phyloP scores from a whole-genome alignment of 2,329 filamentous ascomycete genomes.

The Simplicillium sp. region DNA sequence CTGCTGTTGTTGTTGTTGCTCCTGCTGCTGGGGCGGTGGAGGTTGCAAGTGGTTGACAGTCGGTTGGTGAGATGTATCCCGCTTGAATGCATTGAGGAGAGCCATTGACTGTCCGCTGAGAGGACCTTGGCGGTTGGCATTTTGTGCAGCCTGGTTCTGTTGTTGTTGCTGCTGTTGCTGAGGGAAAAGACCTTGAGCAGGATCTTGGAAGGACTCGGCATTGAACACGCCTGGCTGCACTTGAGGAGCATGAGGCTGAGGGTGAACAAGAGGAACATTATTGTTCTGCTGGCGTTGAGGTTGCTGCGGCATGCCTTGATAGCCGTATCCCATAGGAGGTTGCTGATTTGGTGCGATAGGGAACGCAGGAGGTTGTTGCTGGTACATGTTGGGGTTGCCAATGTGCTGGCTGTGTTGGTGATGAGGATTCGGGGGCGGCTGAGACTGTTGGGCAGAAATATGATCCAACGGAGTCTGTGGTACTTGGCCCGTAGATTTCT shows the following conservation, averaged over 20 bases:
- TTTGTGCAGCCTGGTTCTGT: constrained; percentile 14
- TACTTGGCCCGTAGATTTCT: constrained; percentile 14
- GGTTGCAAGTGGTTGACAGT: constrained; percentile 1
- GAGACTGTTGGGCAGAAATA: constrained; percentile 34
- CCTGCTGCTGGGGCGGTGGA: neutral
- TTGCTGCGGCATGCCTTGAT: constrained; percentile 7
- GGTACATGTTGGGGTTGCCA: constrained; percentile 23
- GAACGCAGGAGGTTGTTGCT: constrained; percentile 27
- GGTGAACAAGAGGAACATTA: constrained; percentile 21
- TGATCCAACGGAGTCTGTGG: constrained; percentile 48
- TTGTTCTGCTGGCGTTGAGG: constrained; percentile 10
- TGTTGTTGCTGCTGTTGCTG: constrained; percentile 13
- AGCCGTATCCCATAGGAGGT: constrained; percentile 9
- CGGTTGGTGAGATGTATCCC: constrained; percentile 10
- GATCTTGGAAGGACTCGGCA: constrained; percentile 15
- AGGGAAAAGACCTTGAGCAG: constrained; percentile 7
- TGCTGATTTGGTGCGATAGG: constrained; percentile 19
- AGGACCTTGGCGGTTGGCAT: constrained; percentile 10
- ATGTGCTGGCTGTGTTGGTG: constrained; percentile 36
- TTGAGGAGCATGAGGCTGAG: constrained; percentile 45
- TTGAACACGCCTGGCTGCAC: constrained; percentile 44
- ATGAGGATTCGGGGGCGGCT: constrained; percentile 46
- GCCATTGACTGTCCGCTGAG: constrained; percentile 32
- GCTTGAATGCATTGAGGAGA: constrained; percentile 35
- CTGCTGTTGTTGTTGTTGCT: constrained; percentile 9